Evolutionary conservation across 176 grass and related monocot genomes (phyloP).

Genomic region (Metroxylon sagu): DNA sequence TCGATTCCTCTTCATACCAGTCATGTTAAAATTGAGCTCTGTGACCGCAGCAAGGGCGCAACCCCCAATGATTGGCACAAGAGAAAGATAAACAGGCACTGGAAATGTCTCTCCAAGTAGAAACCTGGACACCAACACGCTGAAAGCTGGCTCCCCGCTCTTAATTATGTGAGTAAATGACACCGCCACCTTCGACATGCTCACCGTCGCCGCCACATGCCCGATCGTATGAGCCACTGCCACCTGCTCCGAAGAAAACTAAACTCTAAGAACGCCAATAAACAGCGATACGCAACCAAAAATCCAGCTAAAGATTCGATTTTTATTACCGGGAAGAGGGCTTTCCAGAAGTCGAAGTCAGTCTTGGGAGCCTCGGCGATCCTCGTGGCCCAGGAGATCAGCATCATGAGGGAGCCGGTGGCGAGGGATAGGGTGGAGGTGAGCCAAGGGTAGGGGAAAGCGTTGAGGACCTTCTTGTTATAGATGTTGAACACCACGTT

Average conservation of each 20-base stretch:
- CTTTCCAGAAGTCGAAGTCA: conserved; percentile 80
- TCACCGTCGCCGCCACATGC: conserved; percentile 85
- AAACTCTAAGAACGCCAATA: neutral
- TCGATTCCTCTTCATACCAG: conserved; percentile 42
- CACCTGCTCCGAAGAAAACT: conserved; percentile 43
- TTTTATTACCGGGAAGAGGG: conserved; percentile 61
- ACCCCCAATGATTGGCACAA: conserved; percentile 82
- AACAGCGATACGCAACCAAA: no score
- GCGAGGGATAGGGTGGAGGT: conserved; percentile 77
- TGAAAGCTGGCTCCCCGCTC: conserved; percentile 91
- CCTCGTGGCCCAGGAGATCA: conserved; percentile 65
- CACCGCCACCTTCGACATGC: conserved; percentile 96
- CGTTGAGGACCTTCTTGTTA: conserved; percentile 94
- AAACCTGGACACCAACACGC: conserved; percentile 77
- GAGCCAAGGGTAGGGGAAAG: conserved; percentile 91
- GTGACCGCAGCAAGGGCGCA: conserved; percentile 78
- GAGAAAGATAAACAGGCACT: conserved; percentile 67
- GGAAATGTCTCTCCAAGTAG: conserved; percentile 80
- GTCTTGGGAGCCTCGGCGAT: conserved; percentile 74
- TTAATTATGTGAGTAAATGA: conserved; percentile 98
- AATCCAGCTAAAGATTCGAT: neutral
- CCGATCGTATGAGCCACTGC: conserved; percentile 84
- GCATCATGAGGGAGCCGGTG: conserved; percentile 70
- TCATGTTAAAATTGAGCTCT: conserved; percentile 88
- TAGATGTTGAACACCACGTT: conserved; percentile 99